Evolutionary conservation across 371 early-diverging fungal species (phyloP).

Genomic region (Fennellomyces sp.): DNA sequence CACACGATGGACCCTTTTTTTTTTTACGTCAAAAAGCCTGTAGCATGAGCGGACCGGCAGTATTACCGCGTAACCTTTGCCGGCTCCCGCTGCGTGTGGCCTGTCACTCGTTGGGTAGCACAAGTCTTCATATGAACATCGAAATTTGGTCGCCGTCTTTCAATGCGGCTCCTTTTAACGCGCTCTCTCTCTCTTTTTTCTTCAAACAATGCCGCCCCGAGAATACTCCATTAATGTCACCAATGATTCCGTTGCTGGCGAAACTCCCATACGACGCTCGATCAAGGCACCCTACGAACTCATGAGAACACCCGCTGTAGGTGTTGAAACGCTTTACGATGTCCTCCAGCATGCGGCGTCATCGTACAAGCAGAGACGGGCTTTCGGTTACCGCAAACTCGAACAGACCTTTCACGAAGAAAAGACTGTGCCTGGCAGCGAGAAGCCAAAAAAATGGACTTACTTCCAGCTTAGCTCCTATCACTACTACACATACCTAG

Average conservation of each 20-base stretch:
- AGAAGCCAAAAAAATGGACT: conserved; percentile 80
- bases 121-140: too few species aligned
- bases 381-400: conserved; percentile 72
- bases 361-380: conserved; percentile 48
- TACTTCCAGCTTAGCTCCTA: conserved; percentile 74
- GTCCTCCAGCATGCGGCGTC: conserved; percentile 57
- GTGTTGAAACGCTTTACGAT: conserved; percentile 72
- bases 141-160: too few species aligned
- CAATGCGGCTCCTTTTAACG: too few species aligned
- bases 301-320: conserved; percentile 52
- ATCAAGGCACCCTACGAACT: conserved; percentile 58
- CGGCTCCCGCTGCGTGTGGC: too few species aligned
- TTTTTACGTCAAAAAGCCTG: too few species aligned
- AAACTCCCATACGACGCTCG: conserved; percentile 55
- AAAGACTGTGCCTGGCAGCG: conserved; percentile 73
- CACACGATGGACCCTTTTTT: too few species aligned
- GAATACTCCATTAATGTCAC: conserved; percentile 1
- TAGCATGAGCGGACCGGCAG: too few species aligned
- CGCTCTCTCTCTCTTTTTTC: too few species aligned
- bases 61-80: too few species aligned
- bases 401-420: conserved; percentile 69
- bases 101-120: too few species aligned
- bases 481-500: conserved; percentile 68
- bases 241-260: conserved; percentile 8
- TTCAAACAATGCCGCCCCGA: background rate